These are phyloP conservation scores for Salvia miltiorrhiza DNA, from an alignment of 257 asterid genomes.

Conservation along the genomic window DNA sequence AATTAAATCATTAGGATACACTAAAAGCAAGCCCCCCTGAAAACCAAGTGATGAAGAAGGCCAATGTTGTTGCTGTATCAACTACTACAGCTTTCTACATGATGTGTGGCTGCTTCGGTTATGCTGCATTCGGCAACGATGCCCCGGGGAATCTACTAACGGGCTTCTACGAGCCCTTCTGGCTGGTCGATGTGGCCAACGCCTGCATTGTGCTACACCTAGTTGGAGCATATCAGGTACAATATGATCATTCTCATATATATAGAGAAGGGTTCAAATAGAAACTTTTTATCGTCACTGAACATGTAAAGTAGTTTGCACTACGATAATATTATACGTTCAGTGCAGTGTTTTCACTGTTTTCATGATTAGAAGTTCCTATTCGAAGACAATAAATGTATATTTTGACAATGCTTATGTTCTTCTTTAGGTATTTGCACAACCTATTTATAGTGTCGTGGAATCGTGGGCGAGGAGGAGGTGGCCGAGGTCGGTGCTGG, in stretches of 20 bases:
- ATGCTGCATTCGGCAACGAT: conserved; percentile 63
- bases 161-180: conserved; percentile 64
- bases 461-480: conserved; percentile 41
- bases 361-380: no score
- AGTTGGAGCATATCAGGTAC: conserved; percentile 68
- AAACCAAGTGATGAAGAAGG: conserved; percentile 64
- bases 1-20: conserved; percentile 38
- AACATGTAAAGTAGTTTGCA: no score
- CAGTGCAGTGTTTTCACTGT: no score
- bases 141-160: conserved; percentile 64
- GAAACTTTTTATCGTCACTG: no score
- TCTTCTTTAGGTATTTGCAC: conserved; percentile 45
- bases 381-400: no score
- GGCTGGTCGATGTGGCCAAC: conserved; percentile 65
- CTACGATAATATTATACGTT: no score
- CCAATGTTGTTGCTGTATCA: conserved; percentile 38
- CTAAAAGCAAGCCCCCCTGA: conserved; percentile 53
- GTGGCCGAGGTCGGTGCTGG: conserved; percentile 46
- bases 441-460: conserved; percentile 39
- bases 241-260: background rate
- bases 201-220: conserved; percentile 56
- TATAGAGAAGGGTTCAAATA: no score
- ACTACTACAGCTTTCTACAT: conserved; percentile 57
- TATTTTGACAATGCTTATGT: background rate
- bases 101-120: conserved; percentile 70